phyloP scores from a whole-genome alignment of 2,329 filamentous ascomycete species.

The Drechslerella coelobrocha region DNA sequence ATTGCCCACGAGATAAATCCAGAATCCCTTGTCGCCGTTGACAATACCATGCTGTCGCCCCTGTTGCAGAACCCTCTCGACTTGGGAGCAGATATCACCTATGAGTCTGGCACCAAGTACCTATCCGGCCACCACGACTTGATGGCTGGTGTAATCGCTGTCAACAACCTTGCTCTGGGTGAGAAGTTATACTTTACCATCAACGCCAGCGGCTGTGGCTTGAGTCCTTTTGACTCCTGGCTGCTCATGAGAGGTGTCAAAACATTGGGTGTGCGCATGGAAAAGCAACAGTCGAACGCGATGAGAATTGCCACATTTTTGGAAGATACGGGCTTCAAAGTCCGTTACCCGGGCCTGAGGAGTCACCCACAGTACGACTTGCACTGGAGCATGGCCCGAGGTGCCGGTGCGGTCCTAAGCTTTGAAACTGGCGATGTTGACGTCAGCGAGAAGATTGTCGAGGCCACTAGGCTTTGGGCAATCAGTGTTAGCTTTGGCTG shows the following conservation, averaged over 20 bases:
- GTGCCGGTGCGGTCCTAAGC: constrained; percentile 89
- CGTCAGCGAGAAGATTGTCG: constrained; percentile 89
- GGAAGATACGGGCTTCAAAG: constrained; percentile 87
- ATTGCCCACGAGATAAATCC: constrained; percentile 78
- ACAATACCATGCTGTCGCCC: constrained; percentile 99
- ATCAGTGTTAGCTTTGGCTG: constrained; percentile 98
- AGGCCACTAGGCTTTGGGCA: constrained; percentile 87
- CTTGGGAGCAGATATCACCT: constrained; percentile 91
- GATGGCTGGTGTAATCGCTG: constrained; percentile 95
- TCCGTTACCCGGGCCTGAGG: constrained; percentile 90
- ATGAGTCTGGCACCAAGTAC: constrained; percentile 98
- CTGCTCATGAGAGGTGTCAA: constrained; percentile 94
- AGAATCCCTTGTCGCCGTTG: constrained; percentile 83
- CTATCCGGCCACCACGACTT: constrained; percentile 97
- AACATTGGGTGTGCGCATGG: constrained; percentile 96
- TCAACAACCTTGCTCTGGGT: constrained; percentile 80
- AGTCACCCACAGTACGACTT: constrained; percentile 96
- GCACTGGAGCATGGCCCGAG: constrained; percentile 93
- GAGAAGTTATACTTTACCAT: constrained; percentile 96
- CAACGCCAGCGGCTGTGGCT: constrained; percentile 91
- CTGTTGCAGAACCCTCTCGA: constrained; percentile 93
- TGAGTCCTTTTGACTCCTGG: constrained; percentile 95
- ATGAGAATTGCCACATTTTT: constrained; percentile 91
- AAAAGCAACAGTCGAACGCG: constrained; percentile 94
- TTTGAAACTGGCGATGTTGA: constrained; percentile 91